These are phyloP conservation scores for Mrakia blollopis DNA, from an alignment of 768 basidiomycete species.

Conservation along the genomic window DNA sequence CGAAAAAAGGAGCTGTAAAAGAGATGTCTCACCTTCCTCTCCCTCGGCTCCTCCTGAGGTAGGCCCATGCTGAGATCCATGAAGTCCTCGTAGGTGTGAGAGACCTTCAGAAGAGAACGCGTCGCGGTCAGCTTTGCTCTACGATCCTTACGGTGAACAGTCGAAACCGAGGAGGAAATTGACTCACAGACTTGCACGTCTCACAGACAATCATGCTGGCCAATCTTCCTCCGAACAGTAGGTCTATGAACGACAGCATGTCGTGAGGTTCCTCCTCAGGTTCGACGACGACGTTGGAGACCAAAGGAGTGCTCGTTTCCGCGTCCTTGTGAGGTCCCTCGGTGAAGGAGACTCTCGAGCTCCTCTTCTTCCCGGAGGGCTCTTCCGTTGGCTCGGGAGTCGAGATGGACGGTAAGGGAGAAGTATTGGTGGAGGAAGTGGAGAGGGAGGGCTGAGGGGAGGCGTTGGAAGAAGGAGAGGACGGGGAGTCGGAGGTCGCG, in stretches of 20 bases:
- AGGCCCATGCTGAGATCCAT: constrained; percentile 75
- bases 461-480: not conserved
- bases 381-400: no score
- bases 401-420: not conserved
- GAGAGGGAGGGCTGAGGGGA: not conserved
- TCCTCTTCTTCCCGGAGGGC: not conserved
- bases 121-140: not conserved
- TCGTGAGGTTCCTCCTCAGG: constrained; percentile 34
- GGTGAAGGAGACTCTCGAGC: constrained; percentile 17
- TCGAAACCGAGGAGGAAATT: not conserved
- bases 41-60: constrained; percentile 70
- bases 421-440: not conserved
- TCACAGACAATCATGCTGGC: constrained; percentile 91
- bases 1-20: not conserved
- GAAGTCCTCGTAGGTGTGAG: constrained; percentile 88
- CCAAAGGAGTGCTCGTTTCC: not conserved
- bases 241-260: constrained; percentile 72
- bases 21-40: constrained; percentile 52
- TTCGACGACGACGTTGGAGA: not conserved
- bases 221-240: constrained; percentile 82
- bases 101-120: constrained; percentile 46
- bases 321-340: constrained; percentile 8
- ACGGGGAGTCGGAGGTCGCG: not conserved
- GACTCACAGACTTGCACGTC: constrained; percentile 74
- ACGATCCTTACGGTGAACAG: no score